Percentiles rank a stretch among this genome's conserved stretches.
Conservation (phyloP, 768 basidiomycete genomes). For the Lepiota brunneoincarnata region DNA sequence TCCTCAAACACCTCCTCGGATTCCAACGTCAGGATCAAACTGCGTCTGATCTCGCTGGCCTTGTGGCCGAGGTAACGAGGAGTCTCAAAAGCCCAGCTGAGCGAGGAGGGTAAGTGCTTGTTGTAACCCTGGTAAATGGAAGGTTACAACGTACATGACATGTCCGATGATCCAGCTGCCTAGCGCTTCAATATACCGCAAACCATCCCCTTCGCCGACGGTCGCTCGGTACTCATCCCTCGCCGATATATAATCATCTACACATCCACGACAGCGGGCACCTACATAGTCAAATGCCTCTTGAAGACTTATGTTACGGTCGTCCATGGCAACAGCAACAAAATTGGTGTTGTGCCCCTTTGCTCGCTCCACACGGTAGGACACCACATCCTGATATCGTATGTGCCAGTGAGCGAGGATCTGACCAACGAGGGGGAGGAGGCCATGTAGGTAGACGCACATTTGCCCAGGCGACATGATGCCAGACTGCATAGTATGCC, state of each 20-base stretch:
- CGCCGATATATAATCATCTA: constrained; percentile 45
- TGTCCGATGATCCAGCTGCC: constrained; percentile 63
- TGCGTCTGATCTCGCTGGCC: constrained; percentile 44
- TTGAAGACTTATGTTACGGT: constrained; percentile 50
- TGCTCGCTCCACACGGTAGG: constrained; percentile 70
- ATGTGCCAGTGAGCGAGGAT: constrained; percentile 5
- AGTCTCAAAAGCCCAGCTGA: constrained; percentile 66
- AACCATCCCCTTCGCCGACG: constrained; percentile 44
- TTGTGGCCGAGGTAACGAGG: constrained; percentile 62
- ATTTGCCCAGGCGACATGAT: constrained; percentile 70
- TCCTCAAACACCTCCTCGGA: constrained; percentile 26
- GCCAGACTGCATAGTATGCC: constrained; percentile 56
- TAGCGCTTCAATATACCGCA: constrained; percentile 50
- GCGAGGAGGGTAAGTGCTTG: not conserved
- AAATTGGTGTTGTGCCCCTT: constrained; percentile 65
- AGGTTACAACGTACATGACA: constrained; percentile 36
- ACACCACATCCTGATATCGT: constrained; percentile 55
- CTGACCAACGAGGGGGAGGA: not conserved
- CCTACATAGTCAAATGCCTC: constrained; percentile 57
- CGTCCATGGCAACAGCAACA: constrained; percentile 63
- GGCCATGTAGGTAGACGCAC: constrained; percentile 33
- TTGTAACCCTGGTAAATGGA: not conserved
- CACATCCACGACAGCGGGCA: constrained; percentile 42
- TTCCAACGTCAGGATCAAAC: constrained; percentile 22
- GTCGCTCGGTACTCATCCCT: constrained; percentile 47